Evolutionary conservation across 331 rosid species (phyloP), one percentile per base, ranked within the genome.

Genomic region (Saraca asoca): DNA sequence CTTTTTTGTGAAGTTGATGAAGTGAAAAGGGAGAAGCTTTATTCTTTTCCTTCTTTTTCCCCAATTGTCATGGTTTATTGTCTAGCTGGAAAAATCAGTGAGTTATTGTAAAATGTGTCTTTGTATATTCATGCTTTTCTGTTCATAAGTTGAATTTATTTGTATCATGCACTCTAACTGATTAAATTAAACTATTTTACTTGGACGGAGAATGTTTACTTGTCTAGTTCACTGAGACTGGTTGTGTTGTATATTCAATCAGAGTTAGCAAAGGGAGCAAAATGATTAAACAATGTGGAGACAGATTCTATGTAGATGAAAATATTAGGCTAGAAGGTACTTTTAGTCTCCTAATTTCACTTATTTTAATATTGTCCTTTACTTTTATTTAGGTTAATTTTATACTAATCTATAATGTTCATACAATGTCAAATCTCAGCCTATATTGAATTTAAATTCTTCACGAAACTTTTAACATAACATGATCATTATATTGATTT

Each of bases 111-210:
- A n/a, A n/a, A 24, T 24, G 31, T 24, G 48, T 72, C 37, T 68
- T 68, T 73, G 81, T 76, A 80, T 68, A 80, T 76, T 72, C 66
- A 52, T 68, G 71, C 58, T 35, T 51, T 17, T 12, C 13, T 68
- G 79, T 80, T 70, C 60, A 72, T 76, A 68, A 72, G 62, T 67
- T 4, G 52, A 44, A 17, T 62, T 72, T 13, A 55, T 31, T 63
- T 76, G 71, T 63, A 48, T 69, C 20, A 64, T 69, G 41, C 24
- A 33, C 43, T 24, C 31, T 5, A 7, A 49, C 66, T 44, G 41
- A 12, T 61, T 64, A 45, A 20, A 29, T 54, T 49, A 38, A 46
- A 19, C 51, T 13, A 19, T 5, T 17, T 70, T 19, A 35, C 56
- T n/a, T 69, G 80, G 78, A 34, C 77, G n/a, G n/a, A 64, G 65